Evolutionary conservation across 495 filamentous ascomycete genomes (phyloP).

Genomic region (Mytilinidion resinicola): DNA sequence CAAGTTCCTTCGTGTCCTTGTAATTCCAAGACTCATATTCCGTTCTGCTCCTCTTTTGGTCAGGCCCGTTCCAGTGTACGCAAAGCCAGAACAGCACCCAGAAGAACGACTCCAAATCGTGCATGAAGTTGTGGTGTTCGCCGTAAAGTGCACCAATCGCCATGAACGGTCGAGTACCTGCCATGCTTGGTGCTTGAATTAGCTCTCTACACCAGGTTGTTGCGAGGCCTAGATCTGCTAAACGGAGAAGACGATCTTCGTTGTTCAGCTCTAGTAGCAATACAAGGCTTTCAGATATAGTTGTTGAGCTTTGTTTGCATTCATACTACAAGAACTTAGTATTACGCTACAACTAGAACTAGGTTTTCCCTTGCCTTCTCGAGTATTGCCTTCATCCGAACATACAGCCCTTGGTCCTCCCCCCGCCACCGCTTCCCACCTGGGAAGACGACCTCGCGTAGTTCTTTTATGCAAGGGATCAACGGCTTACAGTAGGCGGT

Average conservation of each 20-base stretch:
- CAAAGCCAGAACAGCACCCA: slow-evolving; percentile 5
- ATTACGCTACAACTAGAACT: no score
- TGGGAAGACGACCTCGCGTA: slow-evolving; percentile 34
- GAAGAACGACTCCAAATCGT: slow-evolving; percentile 5
- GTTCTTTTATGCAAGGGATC: slow-evolving; percentile 31
- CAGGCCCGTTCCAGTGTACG: neutral
- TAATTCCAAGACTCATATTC: slow-evolving; percentile 1
- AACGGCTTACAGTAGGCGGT: slow-evolving; percentile 26
- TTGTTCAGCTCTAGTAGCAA: no score
- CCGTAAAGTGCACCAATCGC: no score
- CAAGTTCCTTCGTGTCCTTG: no score
- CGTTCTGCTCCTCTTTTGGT: neutral
- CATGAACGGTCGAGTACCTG: slow-evolving; percentile 40
- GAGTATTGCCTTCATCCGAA: slow-evolving; percentile 25
- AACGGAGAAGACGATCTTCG: no score
- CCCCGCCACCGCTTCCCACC: slow-evolving; percentile 26
- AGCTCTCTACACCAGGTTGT: no score
- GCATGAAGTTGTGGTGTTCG: slow-evolving; percentile 3
- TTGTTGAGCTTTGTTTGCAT: no score
- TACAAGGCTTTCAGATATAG: no score
- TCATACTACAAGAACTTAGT: no score
- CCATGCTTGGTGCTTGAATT: slow-evolving; percentile 32
- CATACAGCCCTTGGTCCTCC: slow-evolving; percentile 25
- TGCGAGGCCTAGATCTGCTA: no score
- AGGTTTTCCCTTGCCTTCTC: slow-evolving; percentile 10